Percentiles rank a stretch among this genome's conserved stretches.
Evolutionary conservation across 768 basidiomycete species (phyloP).

Genomic region (Boletus sp.): DNA sequence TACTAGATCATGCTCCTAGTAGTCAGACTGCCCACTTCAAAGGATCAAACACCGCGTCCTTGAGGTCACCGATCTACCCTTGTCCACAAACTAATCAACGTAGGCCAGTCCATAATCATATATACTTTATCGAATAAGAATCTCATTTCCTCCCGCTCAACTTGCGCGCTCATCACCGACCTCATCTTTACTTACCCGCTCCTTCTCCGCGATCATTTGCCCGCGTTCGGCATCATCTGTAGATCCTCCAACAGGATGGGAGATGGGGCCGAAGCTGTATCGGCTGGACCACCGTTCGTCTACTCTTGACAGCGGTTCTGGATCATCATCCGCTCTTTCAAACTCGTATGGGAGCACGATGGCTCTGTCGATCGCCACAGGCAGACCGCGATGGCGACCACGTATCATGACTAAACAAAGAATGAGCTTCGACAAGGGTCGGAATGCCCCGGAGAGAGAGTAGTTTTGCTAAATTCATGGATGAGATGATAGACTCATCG

Average conservation of each 20-base stretch:
- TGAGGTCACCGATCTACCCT: too few species aligned
- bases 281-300: slow-evolving; percentile 15
- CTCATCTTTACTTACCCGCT: background rate
- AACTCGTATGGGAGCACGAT: slow-evolving; percentile 76
- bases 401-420: slow-evolving; percentile 89
- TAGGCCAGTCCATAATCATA: too few species aligned
- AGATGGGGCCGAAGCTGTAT: background rate
- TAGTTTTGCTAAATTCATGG: slow-evolving; percentile 59
- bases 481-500: background rate
- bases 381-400: slow-evolving; percentile 86
- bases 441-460: slow-evolving; percentile 77
- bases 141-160: background rate
- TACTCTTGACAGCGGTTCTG: background rate
- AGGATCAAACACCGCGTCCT: too few species aligned
- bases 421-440: slow-evolving; percentile 83
- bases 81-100: too few species aligned
- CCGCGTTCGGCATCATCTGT: background rate
- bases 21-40: too few species aligned
- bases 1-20: too few species aligned
- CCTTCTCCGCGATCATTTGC: background rate
- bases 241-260: background rate
- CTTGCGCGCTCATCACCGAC: background rate
- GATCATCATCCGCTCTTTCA: slow-evolving; percentile 27
- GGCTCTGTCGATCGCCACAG: slow-evolving; percentile 86
- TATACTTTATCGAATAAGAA: background rate